Conservation (phyloP, 257 asterid species). For the Cynanchum wilfordii region DNA sequence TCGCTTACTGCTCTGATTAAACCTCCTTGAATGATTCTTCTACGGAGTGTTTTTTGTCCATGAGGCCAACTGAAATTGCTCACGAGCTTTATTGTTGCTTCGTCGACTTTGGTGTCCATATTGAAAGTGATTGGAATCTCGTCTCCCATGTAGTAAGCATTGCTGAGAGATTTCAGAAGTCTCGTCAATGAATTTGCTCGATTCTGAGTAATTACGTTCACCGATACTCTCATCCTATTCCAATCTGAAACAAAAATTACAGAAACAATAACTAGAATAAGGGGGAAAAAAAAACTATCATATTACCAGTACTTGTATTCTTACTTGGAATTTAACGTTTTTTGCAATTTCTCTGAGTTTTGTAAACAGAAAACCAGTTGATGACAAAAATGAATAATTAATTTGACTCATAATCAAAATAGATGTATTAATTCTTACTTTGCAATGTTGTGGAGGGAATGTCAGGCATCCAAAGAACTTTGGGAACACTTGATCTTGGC, state of each 20-base stretch:
- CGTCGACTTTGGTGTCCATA: constrained; percentile 91
- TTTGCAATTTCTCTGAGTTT: too few relatives aligned
- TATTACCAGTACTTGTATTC: too few relatives aligned
- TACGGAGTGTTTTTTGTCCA: constrained; percentile 62
- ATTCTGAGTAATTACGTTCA: constrained; percentile 82
- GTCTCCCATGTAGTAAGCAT: constrained; percentile 78
- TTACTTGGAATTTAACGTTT: too few relatives aligned
- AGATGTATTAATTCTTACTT: constrained; percentile 30
- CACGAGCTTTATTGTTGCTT: constrained; percentile 58
- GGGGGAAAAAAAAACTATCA: too few relatives aligned
- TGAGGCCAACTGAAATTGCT: constrained; percentile 74
- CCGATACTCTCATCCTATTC: constrained; percentile 67
- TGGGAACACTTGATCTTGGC: constrained; percentile 56
- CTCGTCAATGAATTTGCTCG: constrained; percentile 58
- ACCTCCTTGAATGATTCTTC: constrained; percentile 96
- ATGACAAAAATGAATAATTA: too few relatives aligned
- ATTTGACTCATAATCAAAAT: too few relatives aligned
- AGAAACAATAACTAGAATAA: too few relatives aligned
- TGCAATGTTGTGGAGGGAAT: constrained; percentile 79
- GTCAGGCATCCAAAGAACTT: constrained; percentile 92
- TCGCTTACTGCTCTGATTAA: constrained; percentile 87
- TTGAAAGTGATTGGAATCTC: constrained; percentile 71
- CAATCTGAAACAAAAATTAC: constrained; percentile 48
- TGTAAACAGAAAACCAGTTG: too few relatives aligned
- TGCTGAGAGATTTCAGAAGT: constrained; percentile 66